Percentiles rank a stretch among this genome's conserved stretches.
Conservation (phyloP, 805 yeast species). For the Wickerhamiella dianesei region DNA sequence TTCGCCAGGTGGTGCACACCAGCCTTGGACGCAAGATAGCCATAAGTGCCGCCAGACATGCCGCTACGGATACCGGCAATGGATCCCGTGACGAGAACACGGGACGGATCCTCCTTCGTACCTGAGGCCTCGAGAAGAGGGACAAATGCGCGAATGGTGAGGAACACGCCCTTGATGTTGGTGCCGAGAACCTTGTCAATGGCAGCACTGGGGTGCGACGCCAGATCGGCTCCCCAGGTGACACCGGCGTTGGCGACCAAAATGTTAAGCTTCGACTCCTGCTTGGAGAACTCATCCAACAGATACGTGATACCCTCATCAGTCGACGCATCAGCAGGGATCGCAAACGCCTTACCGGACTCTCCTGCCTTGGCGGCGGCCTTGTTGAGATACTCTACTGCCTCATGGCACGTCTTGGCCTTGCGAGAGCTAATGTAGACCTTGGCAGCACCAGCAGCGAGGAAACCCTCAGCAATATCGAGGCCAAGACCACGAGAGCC, state of each 20-base stretch:
- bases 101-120: constrained; percentile 42
- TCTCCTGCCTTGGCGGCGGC: constrained; percentile 19
- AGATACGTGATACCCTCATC: constrained; percentile 37
- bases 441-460: constrained; percentile 46
- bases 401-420: constrained; percentile 44
- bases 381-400: constrained; percentile 29
- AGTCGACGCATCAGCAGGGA: constrained; percentile 45
- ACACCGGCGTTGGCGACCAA: constrained; percentile 71
- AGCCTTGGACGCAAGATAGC: constrained; percentile 62
- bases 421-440: constrained; percentile 56
- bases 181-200: constrained; percentile 48
- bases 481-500: constrained; percentile 67
- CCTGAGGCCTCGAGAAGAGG: constrained; percentile 45
- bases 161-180: constrained; percentile 56
- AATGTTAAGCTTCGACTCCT: constrained; percentile 39
- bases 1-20: constrained; percentile 59
- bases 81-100: constrained; percentile 55
- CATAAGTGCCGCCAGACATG: constrained; percentile 42
- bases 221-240: constrained; percentile 58
- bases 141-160: constrained; percentile 47
- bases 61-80: constrained; percentile 40
- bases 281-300: constrained; percentile 28
- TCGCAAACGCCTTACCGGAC: constrained; percentile 29
- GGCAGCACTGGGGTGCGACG: constrained; percentile 46
- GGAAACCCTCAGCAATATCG: constrained; percentile 50